A percentile compares a stretch with the other conserved stretches of the same genome.
These are phyloP conservation scores for Penicillium parvum DNA, from an alignment of 495 filamentous ascomycete genomes.

Conservation along the genomic window DNA sequence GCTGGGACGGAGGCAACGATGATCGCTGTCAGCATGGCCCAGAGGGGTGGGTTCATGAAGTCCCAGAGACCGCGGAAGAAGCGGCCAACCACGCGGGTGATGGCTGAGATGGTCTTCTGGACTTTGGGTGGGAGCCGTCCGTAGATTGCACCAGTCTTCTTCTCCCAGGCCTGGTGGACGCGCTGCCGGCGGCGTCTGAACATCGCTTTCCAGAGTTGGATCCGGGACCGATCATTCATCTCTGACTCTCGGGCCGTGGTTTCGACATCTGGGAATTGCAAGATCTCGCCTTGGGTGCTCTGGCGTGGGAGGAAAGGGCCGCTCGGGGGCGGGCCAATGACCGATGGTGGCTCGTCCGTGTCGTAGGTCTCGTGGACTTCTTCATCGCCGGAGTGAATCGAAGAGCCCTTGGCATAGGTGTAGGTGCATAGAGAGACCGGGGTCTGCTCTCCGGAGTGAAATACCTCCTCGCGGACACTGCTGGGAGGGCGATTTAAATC, in stretches of 20 bases:
- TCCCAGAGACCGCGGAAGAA: conserved; percentile 70
- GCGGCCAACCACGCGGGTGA: conserved; percentile 37
- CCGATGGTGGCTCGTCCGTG: conserved; percentile 19
- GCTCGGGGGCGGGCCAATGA: conserved; percentile 31
- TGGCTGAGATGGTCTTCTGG: conserved; percentile 48
- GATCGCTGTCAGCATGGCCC: conserved; percentile 90
- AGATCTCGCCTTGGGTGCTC: conserved; percentile 35
- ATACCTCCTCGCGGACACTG: conserved; percentile 19
- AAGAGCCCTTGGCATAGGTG: conserved; percentile 34
- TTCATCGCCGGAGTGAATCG: conserved; percentile 17
- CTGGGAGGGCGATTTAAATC: conserved; percentile 21
- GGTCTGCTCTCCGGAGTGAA: conserved; percentile 40
- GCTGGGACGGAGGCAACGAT: conserved; percentile 85
- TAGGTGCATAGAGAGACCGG: conserved; percentile 34
- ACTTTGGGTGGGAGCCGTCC: conserved; percentile 53
- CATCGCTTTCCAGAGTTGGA: conserved; percentile 24
- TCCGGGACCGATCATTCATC: conserved; percentile 14
- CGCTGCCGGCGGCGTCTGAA: conserved; percentile 15
- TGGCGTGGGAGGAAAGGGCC: conserved; percentile 41
- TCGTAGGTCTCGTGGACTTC: conserved; percentile 20
- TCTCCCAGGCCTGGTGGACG: conserved; percentile 18
- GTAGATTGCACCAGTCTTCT: conserved; percentile 28
- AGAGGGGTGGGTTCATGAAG: conserved; percentile 97
- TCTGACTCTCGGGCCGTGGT: conserved; percentile 18
- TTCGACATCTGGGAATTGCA: conserved; percentile 44